phyloP scores from a whole-genome alignment of 352 stramenopile genomes.

The Globisporangium ultimum region DNA sequence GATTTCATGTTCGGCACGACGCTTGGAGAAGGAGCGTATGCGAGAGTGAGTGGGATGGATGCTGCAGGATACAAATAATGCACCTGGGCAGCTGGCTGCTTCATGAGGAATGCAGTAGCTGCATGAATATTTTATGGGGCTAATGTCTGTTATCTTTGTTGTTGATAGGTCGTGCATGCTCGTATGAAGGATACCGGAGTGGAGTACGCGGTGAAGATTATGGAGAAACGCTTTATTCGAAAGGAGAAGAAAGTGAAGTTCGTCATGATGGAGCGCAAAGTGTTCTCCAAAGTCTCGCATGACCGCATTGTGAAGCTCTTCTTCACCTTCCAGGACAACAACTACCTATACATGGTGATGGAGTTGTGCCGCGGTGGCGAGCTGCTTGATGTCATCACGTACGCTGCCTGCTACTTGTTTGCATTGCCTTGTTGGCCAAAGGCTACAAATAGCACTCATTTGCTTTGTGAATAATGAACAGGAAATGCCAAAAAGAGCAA shows the following conservation, averaged over 20 bases:
- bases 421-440: background rate
- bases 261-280: constrained; percentile 90
- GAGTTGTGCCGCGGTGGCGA: constrained; percentile 86
- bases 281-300: constrained; percentile 87
- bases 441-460: background rate
- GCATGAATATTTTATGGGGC: background rate
- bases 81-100: background rate
- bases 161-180: constrained; percentile 67
- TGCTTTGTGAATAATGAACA: constrained; percentile 14
- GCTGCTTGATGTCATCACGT: constrained; percentile 86
- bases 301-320: constrained; percentile 89
- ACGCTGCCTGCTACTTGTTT: constrained; percentile 16
- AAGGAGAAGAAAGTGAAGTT: constrained; percentile 92
- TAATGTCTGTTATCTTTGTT: background rate
- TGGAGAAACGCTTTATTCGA: constrained; percentile 90
- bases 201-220: constrained; percentile 91
- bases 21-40: constrained; percentile 86
- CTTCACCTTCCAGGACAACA: constrained; percentile 89
- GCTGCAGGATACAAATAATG: background rate
- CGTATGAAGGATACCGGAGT: constrained; percentile 86
- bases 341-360: constrained; percentile 91
- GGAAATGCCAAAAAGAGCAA: constrained; percentile 76
- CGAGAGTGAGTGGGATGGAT: constrained; percentile 40
- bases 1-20: constrained; percentile 90
- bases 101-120: background rate